A percentile compares a stretch with the other conserved stretches of the same genome.
These are phyloP conservation scores for Codiaeum variegatum DNA, from an alignment of 441 rosid species.

Conservation along the genomic window DNA sequence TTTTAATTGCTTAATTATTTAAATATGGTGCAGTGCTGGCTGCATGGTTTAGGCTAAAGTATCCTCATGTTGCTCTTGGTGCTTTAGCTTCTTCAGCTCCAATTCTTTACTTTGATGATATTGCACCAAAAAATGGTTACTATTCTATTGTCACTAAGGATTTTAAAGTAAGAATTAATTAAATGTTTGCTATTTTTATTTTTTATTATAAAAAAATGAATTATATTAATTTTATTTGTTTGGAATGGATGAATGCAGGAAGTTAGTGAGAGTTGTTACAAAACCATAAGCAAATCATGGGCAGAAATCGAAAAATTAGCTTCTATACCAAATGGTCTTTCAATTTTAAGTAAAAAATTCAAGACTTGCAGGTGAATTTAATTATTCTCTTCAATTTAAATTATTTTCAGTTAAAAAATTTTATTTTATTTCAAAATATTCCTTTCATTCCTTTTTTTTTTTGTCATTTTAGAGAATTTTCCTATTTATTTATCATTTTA, in stretches of 20 bases:
- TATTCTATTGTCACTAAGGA: slow-evolving; percentile 39
- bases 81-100: slow-evolving; percentile 69
- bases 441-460: too few relatives aligned
- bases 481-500: too few relatives aligned
- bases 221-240: too few relatives aligned
- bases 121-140: slow-evolving; percentile 40
- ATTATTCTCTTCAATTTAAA: too few relatives aligned
- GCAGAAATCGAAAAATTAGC: slow-evolving; percentile 48
- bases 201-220: background rate
- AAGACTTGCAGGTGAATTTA: slow-evolving; percentile 49
- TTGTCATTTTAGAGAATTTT: too few relatives aligned
- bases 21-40: slow-evolving; percentile 41
- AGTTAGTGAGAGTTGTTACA: slow-evolving; percentile 47
- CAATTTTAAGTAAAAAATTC: slow-evolving; percentile 41
- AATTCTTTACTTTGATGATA: slow-evolving; percentile 49
- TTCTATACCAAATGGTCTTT: slow-evolving; percentile 42
- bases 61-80: slow-evolving; percentile 59
- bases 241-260: slow-evolving; percentile 27
- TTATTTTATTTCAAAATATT: too few relatives aligned
- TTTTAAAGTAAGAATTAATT: slow-evolving; percentile 42
- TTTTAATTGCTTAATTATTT: background rate
- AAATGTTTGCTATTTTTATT: too few relatives aligned
- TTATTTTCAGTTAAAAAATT: too few relatives aligned
- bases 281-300: slow-evolving; percentile 50
- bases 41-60: slow-evolving; percentile 59